These are phyloP conservation scores for Vigna mungo DNA, from an alignment of 306 rosid species.

Conservation along the genomic window DNA sequence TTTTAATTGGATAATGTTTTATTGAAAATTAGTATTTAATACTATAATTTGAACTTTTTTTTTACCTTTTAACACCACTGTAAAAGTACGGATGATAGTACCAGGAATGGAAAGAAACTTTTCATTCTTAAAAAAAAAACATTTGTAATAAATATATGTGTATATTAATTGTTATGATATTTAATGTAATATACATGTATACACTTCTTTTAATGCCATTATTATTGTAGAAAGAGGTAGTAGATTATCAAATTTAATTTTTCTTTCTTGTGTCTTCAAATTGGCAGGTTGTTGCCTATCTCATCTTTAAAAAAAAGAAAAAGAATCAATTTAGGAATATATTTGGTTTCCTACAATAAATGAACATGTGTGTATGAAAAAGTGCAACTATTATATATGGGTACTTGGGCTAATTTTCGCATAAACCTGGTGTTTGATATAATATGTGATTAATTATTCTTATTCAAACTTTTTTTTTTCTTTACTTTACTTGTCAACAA, in stretches of 20 bases:
- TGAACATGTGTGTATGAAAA: slow-evolving; percentile 14
- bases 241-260: slow-evolving; percentile 42
- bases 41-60: background rate
- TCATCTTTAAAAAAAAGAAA: background rate
- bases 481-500: background rate
- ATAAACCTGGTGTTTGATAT: background rate
- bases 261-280: slow-evolving; percentile 16
- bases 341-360: slow-evolving; percentile 40
- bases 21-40: background rate
- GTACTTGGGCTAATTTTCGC: too few relatives aligned
- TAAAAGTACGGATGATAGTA: background rate
- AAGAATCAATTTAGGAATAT: slow-evolving; percentile 29
- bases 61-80: background rate
- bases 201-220: slow-evolving; percentile 51
- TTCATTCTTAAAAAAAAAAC: background rate
- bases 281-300: slow-evolving; percentile 31
- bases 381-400: too few relatives aligned
- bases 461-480: background rate
- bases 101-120: background rate
- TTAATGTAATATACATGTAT: slow-evolving; percentile 28
- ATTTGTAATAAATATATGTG: slow-evolving; percentile 34
- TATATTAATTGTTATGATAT: slow-evolving; percentile 34
- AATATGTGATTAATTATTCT: background rate
- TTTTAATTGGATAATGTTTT: background rate
- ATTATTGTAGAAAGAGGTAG: slow-evolving; percentile 34